Evolutionary conservation across 73 alveolate genomes (phyloP).

Genomic region (Paramecium bursaria): DNA sequence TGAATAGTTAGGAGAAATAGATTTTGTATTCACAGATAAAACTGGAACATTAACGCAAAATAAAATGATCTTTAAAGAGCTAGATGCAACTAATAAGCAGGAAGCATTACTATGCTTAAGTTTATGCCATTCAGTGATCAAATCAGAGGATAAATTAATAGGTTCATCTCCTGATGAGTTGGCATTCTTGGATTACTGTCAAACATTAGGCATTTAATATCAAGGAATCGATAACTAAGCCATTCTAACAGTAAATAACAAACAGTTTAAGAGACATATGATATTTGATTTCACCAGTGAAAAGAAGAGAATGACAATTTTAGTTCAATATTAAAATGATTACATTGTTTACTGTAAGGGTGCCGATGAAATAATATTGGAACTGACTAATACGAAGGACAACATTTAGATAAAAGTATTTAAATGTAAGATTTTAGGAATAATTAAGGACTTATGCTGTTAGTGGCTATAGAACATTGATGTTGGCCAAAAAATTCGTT

Average conservation of each 20-base stretch:
- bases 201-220: slow-evolving; percentile 74
- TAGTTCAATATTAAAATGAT: slow-evolving; percentile 73
- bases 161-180: slow-evolving; percentile 87
- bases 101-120: slow-evolving; percentile 71
- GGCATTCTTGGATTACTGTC: slow-evolving; percentile 79
- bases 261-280: slow-evolving; percentile 2
- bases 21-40: slow-evolving; percentile 94
- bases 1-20: slow-evolving; percentile 94
- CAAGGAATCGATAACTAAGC: slow-evolving; percentile 74
- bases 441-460: slow-evolving; percentile 41
- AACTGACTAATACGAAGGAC: slow-evolving; percentile 65
- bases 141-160: slow-evolving; percentile 68
- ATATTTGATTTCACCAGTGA: slow-evolving; percentile 77
- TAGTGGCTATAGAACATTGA: slow-evolving; percentile 76
- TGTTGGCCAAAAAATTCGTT: slow-evolving; percentile 68
- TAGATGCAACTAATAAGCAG: slow-evolving; percentile 52
- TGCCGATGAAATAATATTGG: slow-evolving; percentile 83
- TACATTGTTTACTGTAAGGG: slow-evolving; percentile 92
- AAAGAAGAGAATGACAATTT: slow-evolving; percentile 81
- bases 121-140: slow-evolving; percentile 72
- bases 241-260: slow-evolving; percentile 73
- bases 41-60: slow-evolving; percentile 97
- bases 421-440: slow-evolving; percentile 64
- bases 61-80: slow-evolving; percentile 77
- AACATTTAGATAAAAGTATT: slow-evolving; percentile 4